Evolutionary conservation across 2,329 filamentous ascomycete species (phyloP).

Genomic region (Drechslerella stenobrocha): DNA sequence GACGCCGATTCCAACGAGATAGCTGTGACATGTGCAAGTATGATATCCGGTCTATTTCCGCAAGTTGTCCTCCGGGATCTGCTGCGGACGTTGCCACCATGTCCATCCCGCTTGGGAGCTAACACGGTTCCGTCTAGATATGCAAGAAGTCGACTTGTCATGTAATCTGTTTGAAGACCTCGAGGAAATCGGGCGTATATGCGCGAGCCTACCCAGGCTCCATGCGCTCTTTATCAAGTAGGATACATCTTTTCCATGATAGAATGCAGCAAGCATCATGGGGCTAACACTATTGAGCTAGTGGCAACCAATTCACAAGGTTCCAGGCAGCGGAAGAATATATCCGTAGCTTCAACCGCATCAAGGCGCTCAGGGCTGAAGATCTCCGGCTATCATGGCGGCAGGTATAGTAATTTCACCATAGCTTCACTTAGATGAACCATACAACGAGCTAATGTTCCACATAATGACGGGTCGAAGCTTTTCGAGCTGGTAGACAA

Average conservation of each 20-base stretch:
- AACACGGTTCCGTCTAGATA: slow-evolving; percentile 58
- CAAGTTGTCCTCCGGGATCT: neutral
- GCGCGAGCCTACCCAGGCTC: slow-evolving; percentile 68
- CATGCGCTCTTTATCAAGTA: slow-evolving; percentile 72
- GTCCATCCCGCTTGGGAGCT: neutral
- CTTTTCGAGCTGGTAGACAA: slow-evolving; percentile 27
- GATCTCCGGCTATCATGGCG: slow-evolving; percentile 35
- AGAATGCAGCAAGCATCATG: neutral
- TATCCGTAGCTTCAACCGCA: slow-evolving; percentile 45
- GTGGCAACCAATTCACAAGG: slow-evolving; percentile 36
- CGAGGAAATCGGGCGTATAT: slow-evolving; percentile 70
- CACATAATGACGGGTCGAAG: slow-evolving; percentile 3
- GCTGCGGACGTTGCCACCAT: neutral
- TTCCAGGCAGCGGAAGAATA: slow-evolving; percentile 15
- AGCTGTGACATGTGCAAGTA: slow-evolving; percentile 62
- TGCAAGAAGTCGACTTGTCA: slow-evolving; percentile 80
- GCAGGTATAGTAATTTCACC: slow-evolving; percentile 20
- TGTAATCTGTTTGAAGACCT: slow-evolving; percentile 76
- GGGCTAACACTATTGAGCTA: slow-evolving; percentile 10
- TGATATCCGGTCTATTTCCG: slow-evolving; percentile 8
- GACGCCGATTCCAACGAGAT: slow-evolving; percentile 57
- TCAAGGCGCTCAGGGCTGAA: slow-evolving; percentile 32
- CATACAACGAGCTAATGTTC: neutral
- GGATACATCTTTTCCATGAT: too few relatives aligned
- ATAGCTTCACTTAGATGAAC: neutral